Base-by-base conservation (phyloP, 148 eudicot genomes). In the Hydrangea macrophylla region DNA sequence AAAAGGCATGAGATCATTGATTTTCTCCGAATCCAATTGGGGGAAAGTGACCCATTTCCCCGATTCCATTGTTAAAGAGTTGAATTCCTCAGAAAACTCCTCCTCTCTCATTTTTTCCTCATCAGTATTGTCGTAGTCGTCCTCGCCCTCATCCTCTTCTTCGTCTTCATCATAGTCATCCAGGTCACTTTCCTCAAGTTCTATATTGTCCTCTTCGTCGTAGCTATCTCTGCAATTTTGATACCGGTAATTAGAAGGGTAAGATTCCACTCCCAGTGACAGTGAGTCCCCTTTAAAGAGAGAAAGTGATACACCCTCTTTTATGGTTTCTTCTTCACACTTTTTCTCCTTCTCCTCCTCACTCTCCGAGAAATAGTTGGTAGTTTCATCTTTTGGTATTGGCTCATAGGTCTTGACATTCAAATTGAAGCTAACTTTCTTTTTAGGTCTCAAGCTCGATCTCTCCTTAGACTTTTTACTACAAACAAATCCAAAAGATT, bases 361-460 rank as follows among this genome's bases (percentile, higher is more conserved):
- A 8, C 62, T 68, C 9, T 74, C 82, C 0, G 74, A 65, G 12
- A 60, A 60, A 36, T 64, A 55, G 32, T 30, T 60, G 2, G 24
- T 57, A 4, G 54, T 61, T n/a, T 73, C 82, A n/a, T 61, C 36
- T 24, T 54, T 55, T 7, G 73, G 81, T 24, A 88, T 58, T 57
- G 88, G 90, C 69, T 90, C 93, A 33, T 90, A 90, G 26, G 78
- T 71, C 67, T 81, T 84, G 64, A 90, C 90, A 55, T 84, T 78
- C 74, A 86, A 70, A 51, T 88, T 79, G 60, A 90, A 90, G 79
- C 84, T 84, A 25, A 88, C 92, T 75, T 82, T 90, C 81, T 90
- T 90, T 73, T 65, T 81, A 5, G 79, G 64, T 39, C 75, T 79
- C 26, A 72, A 27, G 50, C 70, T 82, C 12, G 62, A 67, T 54